Percentiles rank a stretch among this genome's conserved stretches.
These are phyloP conservation scores for Wickerhamiella galacta DNA, from an alignment of 805 yeast species.

Conservation along the genomic window DNA sequence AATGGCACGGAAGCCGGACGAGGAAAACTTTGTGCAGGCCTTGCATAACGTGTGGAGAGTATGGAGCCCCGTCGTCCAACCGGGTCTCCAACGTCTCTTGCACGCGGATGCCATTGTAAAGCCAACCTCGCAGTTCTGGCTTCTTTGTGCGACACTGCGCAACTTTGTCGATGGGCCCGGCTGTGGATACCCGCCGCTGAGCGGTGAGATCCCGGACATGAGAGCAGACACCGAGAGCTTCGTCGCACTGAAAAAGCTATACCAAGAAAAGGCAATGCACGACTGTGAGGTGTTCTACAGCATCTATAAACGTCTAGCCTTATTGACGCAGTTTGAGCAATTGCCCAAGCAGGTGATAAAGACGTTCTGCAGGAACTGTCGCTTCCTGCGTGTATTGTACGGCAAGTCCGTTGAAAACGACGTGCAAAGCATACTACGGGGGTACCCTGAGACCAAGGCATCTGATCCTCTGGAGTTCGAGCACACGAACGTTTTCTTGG, in stretches of 20 bases:
- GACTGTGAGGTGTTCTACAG: constrained; percentile 31
- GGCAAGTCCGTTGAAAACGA: constrained; percentile 21
- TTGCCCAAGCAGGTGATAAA: constrained; percentile 25
- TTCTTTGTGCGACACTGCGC: constrained; percentile 36
- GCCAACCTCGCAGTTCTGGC: constrained; percentile 36
- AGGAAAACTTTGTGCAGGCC: constrained; percentile 39
- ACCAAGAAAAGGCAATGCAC: constrained; percentile 33
- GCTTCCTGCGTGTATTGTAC: constrained; percentile 24
- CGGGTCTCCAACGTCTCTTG: constrained; percentile 7
- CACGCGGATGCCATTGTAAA: background rate
- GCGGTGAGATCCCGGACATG: constrained; percentile 80
- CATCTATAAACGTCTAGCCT: background rate
- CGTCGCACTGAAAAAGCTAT: constrained; percentile 39
- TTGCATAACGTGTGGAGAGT: constrained; percentile 29
- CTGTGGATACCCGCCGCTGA: constrained; percentile 43
- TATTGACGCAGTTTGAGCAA: constrained; percentile 20
- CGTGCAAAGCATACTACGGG: too few relatives aligned
- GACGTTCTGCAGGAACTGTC: constrained; percentile 45
- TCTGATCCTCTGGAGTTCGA: too few relatives aligned
- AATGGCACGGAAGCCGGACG: constrained; percentile 25
- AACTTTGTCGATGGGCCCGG: constrained; percentile 25
- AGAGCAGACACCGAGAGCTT: constrained; percentile 54
- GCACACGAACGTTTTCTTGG: too few relatives aligned
- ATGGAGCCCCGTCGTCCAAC: constrained; percentile 18
- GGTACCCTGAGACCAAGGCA: too few relatives aligned